A percentile compares a stretch with the other conserved stretches of the same genome.
Evolutionary conservation across 2,329 filamentous ascomycete genomes (phyloP).

Genomic region (Lizonia empirigonia): DNA sequence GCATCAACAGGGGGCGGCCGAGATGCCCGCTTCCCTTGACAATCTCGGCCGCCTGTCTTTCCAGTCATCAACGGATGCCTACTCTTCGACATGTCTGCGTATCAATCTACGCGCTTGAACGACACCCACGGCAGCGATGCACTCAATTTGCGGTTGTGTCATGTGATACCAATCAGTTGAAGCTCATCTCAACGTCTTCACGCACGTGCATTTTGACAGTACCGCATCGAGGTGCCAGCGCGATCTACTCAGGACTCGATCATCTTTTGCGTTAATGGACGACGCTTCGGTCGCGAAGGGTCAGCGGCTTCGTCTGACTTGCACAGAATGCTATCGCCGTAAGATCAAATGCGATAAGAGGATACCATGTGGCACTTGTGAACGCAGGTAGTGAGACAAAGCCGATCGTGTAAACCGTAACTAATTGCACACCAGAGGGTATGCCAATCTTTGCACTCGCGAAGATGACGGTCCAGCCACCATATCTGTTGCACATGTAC

Average conservation of each 20-base stretch:
- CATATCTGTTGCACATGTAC: not conserved
- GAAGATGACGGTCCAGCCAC: not conserved
- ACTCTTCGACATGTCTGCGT: not conserved
- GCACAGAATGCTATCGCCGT: conserved; percentile 38
- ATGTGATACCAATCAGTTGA: too few species aligned
- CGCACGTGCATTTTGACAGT: too few species aligned
- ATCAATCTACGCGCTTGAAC: not conserved
- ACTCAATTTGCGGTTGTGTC: too few species aligned
- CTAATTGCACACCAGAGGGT: not conserved
- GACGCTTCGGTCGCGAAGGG: conserved; percentile 13
- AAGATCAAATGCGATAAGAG: conserved; percentile 52
- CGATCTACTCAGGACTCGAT: too few species aligned
- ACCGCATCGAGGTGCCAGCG: too few species aligned
- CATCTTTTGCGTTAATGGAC: too few species aligned
- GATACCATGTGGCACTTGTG: conserved; percentile 51
- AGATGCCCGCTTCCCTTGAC: not conserved
- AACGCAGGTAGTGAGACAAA: conserved; percentile 32
- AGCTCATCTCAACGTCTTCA: too few species aligned
- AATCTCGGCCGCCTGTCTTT: not conserved
- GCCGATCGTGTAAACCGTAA: too few species aligned
- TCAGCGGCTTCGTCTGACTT: conserved; percentile 31
- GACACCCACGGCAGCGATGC: too few species aligned
- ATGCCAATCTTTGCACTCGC: not conserved
- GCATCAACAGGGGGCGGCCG: not conserved
- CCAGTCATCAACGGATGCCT: not conserved